These are phyloP conservation scores for Sporobolomyces roseus DNA, from an alignment of 768 basidiomycete species.

Conservation along the genomic window DNA sequence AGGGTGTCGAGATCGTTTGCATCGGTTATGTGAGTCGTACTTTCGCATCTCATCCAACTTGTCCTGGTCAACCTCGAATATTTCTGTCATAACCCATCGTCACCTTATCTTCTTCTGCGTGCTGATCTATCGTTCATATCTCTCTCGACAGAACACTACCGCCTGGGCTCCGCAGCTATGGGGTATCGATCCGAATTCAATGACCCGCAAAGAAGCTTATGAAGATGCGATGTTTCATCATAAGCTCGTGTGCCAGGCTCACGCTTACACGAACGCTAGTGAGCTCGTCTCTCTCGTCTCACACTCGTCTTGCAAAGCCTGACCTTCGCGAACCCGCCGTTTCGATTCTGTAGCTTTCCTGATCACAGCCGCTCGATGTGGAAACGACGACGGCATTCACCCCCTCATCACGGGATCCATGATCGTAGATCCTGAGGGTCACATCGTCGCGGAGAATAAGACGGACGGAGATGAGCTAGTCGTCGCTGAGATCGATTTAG, in stretches of 20 bases:
- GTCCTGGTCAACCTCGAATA: no score
- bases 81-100: no score
- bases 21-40: constrained; percentile 46
- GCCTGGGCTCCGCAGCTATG: constrained; percentile 48
- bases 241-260: constrained; percentile 47
- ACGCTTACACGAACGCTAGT: constrained; percentile 49
- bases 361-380: constrained; percentile 46
- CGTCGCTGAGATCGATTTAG: constrained; percentile 46
- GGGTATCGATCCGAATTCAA: constrained; percentile 47
- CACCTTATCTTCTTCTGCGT: no score
- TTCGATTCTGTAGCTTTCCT: constrained; percentile 43
- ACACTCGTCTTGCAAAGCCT: not conserved
- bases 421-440: constrained; percentile 48
- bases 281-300: constrained; percentile 2
- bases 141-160: constrained; percentile 47
- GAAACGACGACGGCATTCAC: constrained; percentile 46
- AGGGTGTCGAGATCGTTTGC: constrained; percentile 47
- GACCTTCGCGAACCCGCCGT: not conserved
- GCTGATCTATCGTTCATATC: no score
- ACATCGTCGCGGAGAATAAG: constrained; percentile 48
- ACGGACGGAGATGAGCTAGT: constrained; percentile 48
- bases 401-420: constrained; percentile 47
- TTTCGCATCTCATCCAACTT: no score
- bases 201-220: constrained; percentile 45
- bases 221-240: constrained; percentile 49